Percentiles rank a stretch among this genome's conserved stretches.
phyloP scores from a whole-genome alignment of 345 rosid genomes.

The Lagerstroemia speciosa region DNA sequence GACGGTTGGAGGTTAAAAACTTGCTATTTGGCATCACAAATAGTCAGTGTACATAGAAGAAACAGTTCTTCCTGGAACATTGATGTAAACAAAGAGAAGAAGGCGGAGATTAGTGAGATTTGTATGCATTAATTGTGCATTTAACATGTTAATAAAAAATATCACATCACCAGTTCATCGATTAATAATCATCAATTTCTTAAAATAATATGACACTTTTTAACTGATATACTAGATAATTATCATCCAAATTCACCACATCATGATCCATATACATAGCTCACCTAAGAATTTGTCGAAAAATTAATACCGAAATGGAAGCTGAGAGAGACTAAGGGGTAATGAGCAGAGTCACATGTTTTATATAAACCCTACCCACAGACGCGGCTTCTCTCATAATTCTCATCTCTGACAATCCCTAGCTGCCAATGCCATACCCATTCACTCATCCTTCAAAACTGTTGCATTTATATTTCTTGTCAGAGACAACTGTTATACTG shows the following conservation, averaged over 20 bases:
- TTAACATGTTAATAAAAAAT: too few species aligned
- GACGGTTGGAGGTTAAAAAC: background rate
- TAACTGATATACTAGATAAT: too few species aligned
- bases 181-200: too few species aligned
- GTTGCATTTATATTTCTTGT: conserved; percentile 3
- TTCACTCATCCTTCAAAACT: background rate
- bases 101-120: background rate
- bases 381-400: conserved; percentile 2
- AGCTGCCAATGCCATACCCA: background rate
- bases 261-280: too few species aligned
- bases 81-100: background rate
- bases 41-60: background rate
- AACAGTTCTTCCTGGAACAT: background rate
- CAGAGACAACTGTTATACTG: background rate
- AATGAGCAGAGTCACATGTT: conserved; percentile 23
- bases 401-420: conserved; percentile 5
- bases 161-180: too few species aligned
- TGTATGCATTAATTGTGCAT: too few species aligned
- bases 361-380: background rate
- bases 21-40: background rate
- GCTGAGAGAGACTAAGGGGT: conserved; percentile 26
- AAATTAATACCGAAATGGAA: conserved; percentile 14
- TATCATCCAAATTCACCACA: too few species aligned
- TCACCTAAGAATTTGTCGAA: too few species aligned
- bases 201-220: too few species aligned